A percentile compares a stretch with the other conserved stretches of the same genome.
These are phyloP conservation scores for Ananas comosus DNA, from an alignment of 176 grass and related monocot species.

Conservation along the genomic window DNA sequence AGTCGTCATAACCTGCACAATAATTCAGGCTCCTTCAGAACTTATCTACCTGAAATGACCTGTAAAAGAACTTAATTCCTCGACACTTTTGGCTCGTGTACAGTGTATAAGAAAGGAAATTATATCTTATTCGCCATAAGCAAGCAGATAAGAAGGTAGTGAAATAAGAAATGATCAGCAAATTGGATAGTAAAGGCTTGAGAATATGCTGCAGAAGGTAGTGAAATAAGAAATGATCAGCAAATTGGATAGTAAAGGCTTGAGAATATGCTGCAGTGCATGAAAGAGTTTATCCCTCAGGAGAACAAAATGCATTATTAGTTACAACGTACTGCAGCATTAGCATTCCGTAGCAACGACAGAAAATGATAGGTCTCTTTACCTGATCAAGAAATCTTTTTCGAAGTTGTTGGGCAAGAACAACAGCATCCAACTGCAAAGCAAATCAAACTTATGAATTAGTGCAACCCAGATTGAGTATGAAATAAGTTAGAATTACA, in stretches of 20 bases:
- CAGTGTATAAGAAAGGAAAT: not conserved
- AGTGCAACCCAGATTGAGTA: constrained; percentile 2
- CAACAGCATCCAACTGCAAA: constrained; percentile 81
- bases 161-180: not conserved
- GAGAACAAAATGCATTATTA: not conserved
- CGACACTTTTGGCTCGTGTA: not conserved
- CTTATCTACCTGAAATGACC: not conserved
- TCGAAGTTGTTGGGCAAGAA: constrained; percentile 76
- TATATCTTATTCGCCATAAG: not conserved
- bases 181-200: not conserved
- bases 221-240: no score
- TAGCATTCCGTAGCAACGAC: not conserved
- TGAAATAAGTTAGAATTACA: constrained; percentile 8
- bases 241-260: not conserved
- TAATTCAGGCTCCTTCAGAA: not conserved
- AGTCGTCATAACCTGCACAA: constrained; percentile 58
- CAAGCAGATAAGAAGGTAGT: not conserved
- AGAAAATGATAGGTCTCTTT: not conserved
- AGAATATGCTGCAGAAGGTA: not conserved
- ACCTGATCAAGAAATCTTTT: constrained; percentile 87
- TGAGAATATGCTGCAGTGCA: not conserved
- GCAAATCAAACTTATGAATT: not conserved
- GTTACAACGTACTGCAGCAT: not conserved
- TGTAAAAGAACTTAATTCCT: not conserved
- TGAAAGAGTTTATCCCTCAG: not conserved